A percentile compares a stretch with the other conserved stretches of the same genome.
Evolutionary conservation across 202 grass and related monocot genomes (phyloP).

Genomic region (Elaeis oleifera): DNA sequence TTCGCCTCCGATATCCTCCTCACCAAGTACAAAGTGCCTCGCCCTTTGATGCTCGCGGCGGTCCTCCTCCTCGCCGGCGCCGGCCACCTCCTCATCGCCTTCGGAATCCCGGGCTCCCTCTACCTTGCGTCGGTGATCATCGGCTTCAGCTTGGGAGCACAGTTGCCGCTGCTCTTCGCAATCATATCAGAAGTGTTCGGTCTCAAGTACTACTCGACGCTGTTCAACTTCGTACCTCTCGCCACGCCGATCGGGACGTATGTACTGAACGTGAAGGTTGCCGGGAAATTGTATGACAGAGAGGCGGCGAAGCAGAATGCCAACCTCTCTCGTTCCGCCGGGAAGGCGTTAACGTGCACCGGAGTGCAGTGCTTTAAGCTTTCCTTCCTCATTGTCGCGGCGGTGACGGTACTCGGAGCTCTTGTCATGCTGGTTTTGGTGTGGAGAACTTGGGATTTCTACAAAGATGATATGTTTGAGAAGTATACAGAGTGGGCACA

Average conservation of each 20-base stretch:
- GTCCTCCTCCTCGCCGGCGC: conserved; percentile 38
- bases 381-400: conserved; percentile 14
- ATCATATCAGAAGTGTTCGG: conserved; percentile 27
- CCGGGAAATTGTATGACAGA: conserved; percentile 31
- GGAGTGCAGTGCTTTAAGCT: conserved; percentile 10
- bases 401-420: background rate
- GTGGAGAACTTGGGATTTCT: conserved; percentile 16
- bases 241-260: conserved; percentile 47
- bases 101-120: conserved; percentile 25
- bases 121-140: conserved; percentile 47
- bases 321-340: background rate
- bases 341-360: conserved; percentile 7
- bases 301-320: conserved; percentile 33
- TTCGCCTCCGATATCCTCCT: conserved; percentile 52
- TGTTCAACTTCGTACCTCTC: conserved; percentile 52
- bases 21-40: conserved; percentile 33
- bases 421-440: conserved; percentile 1
- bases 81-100: conserved; percentile 51
- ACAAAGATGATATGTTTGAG: background rate
- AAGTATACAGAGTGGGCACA: background rate
- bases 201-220: conserved; percentile 53
- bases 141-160: conserved; percentile 29
- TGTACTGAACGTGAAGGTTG: conserved; percentile 47
- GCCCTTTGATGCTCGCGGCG: conserved; percentile 26
- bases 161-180: conserved; percentile 16